phyloP scores from a whole-genome alignment of 176 grass and related monocot genomes.

The Hsuehochloa calcarea region DNA sequence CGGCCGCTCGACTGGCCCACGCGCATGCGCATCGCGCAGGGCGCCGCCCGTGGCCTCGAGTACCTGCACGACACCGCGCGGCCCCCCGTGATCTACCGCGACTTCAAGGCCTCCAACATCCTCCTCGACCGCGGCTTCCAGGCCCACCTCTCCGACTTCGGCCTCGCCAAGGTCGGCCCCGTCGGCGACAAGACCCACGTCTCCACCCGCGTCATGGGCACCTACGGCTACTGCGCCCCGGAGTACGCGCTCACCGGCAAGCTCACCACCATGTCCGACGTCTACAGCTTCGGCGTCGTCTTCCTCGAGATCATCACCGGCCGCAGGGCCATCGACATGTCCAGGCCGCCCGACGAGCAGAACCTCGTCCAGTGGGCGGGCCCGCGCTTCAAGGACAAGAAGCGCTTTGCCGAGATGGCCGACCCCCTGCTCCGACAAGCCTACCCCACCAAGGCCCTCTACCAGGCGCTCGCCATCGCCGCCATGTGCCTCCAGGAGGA shows the following conservation, averaged over 20 bases:
- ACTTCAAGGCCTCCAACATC: constrained; percentile 98
- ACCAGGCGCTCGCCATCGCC: constrained; percentile 53
- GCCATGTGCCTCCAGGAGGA: constrained; percentile 62
- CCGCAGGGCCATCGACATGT: constrained; percentile 28
- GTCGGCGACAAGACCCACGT: constrained; percentile 48
- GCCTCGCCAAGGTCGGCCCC: constrained; percentile 50
- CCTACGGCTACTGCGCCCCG: constrained; percentile 55
- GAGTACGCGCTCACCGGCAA: constrained; percentile 56
- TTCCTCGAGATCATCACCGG: constrained; percentile 57
- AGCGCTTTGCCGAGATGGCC: constrained; percentile 36
- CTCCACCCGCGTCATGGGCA: constrained; percentile 65
- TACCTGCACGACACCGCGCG: constrained; percentile 41
- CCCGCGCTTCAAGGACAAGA: constrained; percentile 48
- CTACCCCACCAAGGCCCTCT: constrained; percentile 46
- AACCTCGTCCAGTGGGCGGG: constrained; percentile 43
- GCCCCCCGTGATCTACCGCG: constrained; percentile 71
- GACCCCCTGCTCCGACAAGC: constrained; percentile 29
- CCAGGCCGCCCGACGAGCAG: constrained; percentile 9
- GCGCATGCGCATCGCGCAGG: constrained; percentile 47
- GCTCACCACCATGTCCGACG: constrained; percentile 57
- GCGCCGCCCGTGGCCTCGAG: constrained; percentile 36
- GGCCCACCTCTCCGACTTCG: constrained; percentile 47
- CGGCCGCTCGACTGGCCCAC: constrained; percentile 28
- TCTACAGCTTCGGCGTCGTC: constrained; percentile 59
- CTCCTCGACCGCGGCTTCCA: constrained; percentile 56